Base-by-base conservation (phyloP, 345 rosid genomes). In the Mallotus nudiflorus region DNA sequence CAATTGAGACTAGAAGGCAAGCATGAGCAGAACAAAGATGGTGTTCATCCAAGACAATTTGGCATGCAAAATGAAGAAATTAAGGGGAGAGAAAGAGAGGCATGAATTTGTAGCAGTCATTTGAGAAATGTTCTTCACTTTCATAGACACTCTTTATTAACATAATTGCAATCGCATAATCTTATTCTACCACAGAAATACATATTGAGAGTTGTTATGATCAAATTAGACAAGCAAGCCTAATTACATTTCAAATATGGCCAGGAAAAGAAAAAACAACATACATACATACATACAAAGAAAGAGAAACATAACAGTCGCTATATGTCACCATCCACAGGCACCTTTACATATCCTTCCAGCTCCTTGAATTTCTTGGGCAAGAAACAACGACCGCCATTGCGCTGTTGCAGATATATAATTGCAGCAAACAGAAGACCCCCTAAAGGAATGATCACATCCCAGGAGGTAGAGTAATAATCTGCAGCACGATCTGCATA, bases 391-490 rank as follows among this genome's bases (percentile, higher is more conserved):
- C 75, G 73, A 25, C 80, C 80, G 3, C 75, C 75, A 9, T 60
- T 59, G 15, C 59, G 65, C 68, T 76, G 80, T 64, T 76, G 80
- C 37, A 66, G 44, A 65, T 40, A 70, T 7, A 76, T 14, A 42
- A 70, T 53, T 24, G 63, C 68, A 31, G 75, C 72, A 53, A 71
- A 62, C 29, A 60, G 3, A 57, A 76, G 49, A 25, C 52, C 67
- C 8, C 68, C 71, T 1, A 74, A 10, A n/a, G 77, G 84, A 51
- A 83, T 82, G 2, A 75, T 56, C 48, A 82, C 70, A 70, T 78
- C 83, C 83, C 88, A 78, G n/a, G 81, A 70, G 51, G 83, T 77
- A 25, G 85, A 87, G 57, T 69, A 83, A 35, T 73, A 83, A 42
- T 84, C 85, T 16, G 56, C 75, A 19, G 20, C 63, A 4, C 77